A percentile compares a stretch with the other conserved stretches of the same genome.
Conservation (phyloP, 805 yeast species). For the Debaryomyces castellii region DNA sequence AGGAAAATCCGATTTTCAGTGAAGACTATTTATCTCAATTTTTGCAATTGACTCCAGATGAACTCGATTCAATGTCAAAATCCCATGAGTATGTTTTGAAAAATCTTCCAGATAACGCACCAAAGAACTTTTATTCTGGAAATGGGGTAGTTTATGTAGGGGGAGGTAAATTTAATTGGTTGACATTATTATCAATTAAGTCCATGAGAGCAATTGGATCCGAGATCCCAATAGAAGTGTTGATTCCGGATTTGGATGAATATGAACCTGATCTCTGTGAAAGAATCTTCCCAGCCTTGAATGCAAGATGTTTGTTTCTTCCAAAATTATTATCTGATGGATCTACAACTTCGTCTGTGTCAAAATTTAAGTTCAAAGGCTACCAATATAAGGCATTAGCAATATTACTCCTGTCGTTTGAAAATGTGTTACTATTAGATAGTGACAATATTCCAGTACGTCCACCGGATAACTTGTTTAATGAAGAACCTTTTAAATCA, state of each 20-base stretch:
- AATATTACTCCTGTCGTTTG: slow-evolving; percentile 50
- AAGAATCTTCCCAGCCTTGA: slow-evolving; percentile 35
- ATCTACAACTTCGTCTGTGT: slow-evolving; percentile 17
- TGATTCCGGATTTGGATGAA: slow-evolving; percentile 69
- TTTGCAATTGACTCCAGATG: slow-evolving; percentile 44
- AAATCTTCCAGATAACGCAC: slow-evolving; percentile 42
- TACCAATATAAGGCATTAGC: slow-evolving; percentile 46
- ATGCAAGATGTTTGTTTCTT: slow-evolving; percentile 39
- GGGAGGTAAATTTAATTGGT: slow-evolving; percentile 76
- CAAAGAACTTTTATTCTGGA: slow-evolving; percentile 37
- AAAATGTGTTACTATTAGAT: slow-evolving; percentile 69
- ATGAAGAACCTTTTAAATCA: slow-evolving; percentile 51
- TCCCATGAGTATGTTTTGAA: slow-evolving; percentile 49
- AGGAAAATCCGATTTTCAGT: slow-evolving; percentile 37
- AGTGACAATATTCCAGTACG: slow-evolving; percentile 73
- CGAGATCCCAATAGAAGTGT: slow-evolving; percentile 75
- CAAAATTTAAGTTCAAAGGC: slow-evolving; percentile 40
- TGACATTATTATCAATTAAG: slow-evolving; percentile 63
- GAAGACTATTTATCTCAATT: slow-evolving; percentile 53
- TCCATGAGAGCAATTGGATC: slow-evolving; percentile 67
- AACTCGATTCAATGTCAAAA: slow-evolving; percentile 41
- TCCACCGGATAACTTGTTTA: slow-evolving; percentile 61
- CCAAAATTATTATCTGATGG: slow-evolving; percentile 25
- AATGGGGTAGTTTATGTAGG: slow-evolving; percentile 72
- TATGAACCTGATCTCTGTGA: slow-evolving; percentile 63